phyloP scores from a whole-genome alignment of 78 protist genomes.

The Trichosphaerium sp. region DNA sequence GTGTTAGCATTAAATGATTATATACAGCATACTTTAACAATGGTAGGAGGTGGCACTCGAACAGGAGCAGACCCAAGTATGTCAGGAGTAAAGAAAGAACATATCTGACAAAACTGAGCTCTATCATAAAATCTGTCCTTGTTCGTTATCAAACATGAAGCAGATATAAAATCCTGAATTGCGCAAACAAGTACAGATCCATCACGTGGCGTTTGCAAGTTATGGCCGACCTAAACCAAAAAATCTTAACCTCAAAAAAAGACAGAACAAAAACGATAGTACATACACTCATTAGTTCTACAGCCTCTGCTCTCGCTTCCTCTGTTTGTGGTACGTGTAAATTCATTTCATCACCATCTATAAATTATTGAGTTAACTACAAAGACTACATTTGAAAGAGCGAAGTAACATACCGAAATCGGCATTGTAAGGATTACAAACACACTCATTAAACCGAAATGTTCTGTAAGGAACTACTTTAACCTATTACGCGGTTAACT shows the following conservation, averaged over 20 bases:
- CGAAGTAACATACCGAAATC: no score
- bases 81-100: no score
- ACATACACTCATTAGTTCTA: slow-evolving; percentile 55
- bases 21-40: slow-evolving; percentile 25
- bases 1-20: neutral
- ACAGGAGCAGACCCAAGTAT: slow-evolving; percentile 52
- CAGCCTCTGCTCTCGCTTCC: slow-evolving; percentile 95
- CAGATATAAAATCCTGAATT: slow-evolving; percentile 95
- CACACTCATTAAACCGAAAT: slow-evolving; percentile 96
- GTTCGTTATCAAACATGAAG: slow-evolving; percentile 70
- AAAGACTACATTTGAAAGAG: no score
- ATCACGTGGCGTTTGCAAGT: slow-evolving; percentile 91
- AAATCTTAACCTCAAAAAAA: neutral
- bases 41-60: slow-evolving; percentile 80
- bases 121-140: slow-evolving; percentile 78
- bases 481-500: neutral
- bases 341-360: slow-evolving; percentile 5
- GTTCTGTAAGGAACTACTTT: slow-evolving; percentile 86
- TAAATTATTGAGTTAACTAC: slow-evolving; percentile 93
- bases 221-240: slow-evolving; percentile 54
- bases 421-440: slow-evolving; percentile 97
- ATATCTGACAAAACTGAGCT: slow-evolving; percentile 36
- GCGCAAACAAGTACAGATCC: slow-evolving; percentile 95
- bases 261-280: neutral
- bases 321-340: slow-evolving; percentile 69